Base-by-base conservation (phyloP, 2,329 filamentous ascomycete species). In the Aspergillus sp. region DNA sequence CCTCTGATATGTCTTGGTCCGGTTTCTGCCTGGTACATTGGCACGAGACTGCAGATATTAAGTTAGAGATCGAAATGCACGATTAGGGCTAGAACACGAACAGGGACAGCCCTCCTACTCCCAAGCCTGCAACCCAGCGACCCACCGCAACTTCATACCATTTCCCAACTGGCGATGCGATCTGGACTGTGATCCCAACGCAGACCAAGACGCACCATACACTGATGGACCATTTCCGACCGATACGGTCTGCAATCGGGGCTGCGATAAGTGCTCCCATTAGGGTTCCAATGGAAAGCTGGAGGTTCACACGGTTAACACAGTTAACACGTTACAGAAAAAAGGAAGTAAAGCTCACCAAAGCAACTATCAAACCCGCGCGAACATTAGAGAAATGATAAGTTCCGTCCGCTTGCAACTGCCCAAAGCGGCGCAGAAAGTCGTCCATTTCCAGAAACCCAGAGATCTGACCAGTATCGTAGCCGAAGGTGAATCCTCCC, bases 21-120 rank as follows among this genome's bases (percentile, higher is more conserved):
- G 15, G 73, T 76, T 61, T 80, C 77, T 17, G 75, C 73, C 59
- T 77, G 75, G 48, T 78, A 80, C 76, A 80, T 77, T 0, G 77
- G 77, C 0, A 79, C 77, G 17, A 78, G 62, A 6, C 46, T 48
- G 27, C 3, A 21, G 12, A 9, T 11, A 8, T 19, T 19, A 48
- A 48, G 25, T 35, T 3, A 21, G 14, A 15, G 17, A 15, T n/a
- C 6, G 31, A 49, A 19, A n/a, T 21, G 1, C 3, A 1, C 8
- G 1, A 19, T 7, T 14, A 25, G 3, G 31, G 12, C 6, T 17
- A 31, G 45, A 7, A 0, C 2, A 21, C 46, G 17, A 49, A 39
- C 15, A 79, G 61, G 9, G 71, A 75, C 25, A 77, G 57, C 9
- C 73, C 75, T 21, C 77, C 77, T 2, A 80, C 77, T 2, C 77